Evolutionary conservation across 2,329 filamentous ascomycete species (phyloP), one percentile per base, ranked within the genome.

Genomic region (Colletotrichum brevisporum): DNA sequence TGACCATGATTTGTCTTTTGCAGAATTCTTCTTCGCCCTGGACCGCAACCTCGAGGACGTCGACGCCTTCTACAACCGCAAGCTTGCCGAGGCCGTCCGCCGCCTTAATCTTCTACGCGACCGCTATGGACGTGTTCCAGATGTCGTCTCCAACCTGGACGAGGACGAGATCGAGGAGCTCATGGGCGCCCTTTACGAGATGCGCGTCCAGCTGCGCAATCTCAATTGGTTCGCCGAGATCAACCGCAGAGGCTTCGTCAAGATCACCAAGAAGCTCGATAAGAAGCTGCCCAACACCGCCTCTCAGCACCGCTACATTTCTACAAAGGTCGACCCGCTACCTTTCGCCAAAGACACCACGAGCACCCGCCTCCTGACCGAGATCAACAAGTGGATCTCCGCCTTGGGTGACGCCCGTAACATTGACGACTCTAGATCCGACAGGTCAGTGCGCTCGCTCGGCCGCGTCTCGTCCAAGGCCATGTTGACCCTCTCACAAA

Each of bases 241-340:
- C 76, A 99, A 99, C 80, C 90, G 95, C 60, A 88, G 94, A 72
- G 96, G 96, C 2, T 99, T 99, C 76, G 90, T 97, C 79, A 99
- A 99, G 83, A 99, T 99, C 80, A 97, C 96, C 59, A 99, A 99
- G 85, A 99, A 99, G 82, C 85, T 98, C 53, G 96, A 99, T 82
- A 99, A 99, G 83, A 98, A 97, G 83, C 89, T 98, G 3, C 87
- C 92, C 1, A 87, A 89, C 53, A 89, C 90, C 4, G 88, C 91
- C 58, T 91, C 93, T 0, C 95, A 98, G 83, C 91, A 93, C 77
- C 89, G 91, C 67, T 99, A 98, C 77, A 86, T 99, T 69, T 90
- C 92, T 48, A 94, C 94, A 54, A 97, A 97, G 82, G 95, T 99
- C 66, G 94, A 97, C 73, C 91, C 93, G 2, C 91, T 91, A 73